Conservation (phyloP, 1,284 basidiomycete species). For the Omphalotus olearius region DNA sequence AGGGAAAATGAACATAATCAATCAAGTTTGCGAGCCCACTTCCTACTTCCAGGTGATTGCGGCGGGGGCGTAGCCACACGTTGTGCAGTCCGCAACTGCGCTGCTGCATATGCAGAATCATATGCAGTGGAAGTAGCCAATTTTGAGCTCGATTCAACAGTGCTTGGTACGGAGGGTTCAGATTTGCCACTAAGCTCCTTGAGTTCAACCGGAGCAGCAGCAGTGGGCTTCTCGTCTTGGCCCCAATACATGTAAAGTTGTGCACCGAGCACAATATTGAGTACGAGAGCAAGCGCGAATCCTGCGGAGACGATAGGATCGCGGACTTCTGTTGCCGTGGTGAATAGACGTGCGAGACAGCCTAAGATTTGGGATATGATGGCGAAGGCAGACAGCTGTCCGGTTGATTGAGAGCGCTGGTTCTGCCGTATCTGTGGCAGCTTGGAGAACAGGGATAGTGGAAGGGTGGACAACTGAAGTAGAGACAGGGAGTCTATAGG, state of each 20-base stretch:
- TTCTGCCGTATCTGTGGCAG: slow-evolving; percentile 86
- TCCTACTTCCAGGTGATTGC: slow-evolving; percentile 42
- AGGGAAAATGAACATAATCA: slow-evolving; percentile 24
- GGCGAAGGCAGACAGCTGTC: slow-evolving; percentile 87
- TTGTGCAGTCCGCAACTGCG: slow-evolving; percentile 31
- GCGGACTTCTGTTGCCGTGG: slow-evolving; percentile 81
- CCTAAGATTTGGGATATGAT: slow-evolving; percentile 81
- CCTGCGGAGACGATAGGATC: slow-evolving; percentile 77
- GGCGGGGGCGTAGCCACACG: slow-evolving; percentile 23
- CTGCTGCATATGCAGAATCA: slow-evolving; percentile 32
- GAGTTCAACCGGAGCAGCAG: slow-evolving; percentile 23
- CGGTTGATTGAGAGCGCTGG: slow-evolving; percentile 69
- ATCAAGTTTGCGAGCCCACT: slow-evolving; percentile 71
- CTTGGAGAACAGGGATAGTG: slow-evolving; percentile 83
- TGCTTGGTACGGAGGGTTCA: slow-evolving; percentile 16
- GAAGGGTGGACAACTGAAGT: slow-evolving; percentile 77
- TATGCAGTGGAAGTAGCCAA: slow-evolving; percentile 6
- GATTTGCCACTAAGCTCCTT: slow-evolving; percentile 26
- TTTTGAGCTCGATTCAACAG: slow-evolving; percentile 15
- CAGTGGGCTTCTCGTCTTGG: slow-evolving; percentile 37
- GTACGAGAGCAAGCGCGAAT: slow-evolving; percentile 72
- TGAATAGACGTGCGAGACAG: slow-evolving; percentile 86
- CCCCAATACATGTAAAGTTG: slow-evolving; percentile 87
- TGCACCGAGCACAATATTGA: slow-evolving; percentile 76
- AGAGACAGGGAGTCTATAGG: slow-evolving; percentile 53